These are phyloP conservation scores for Podospora bellae-mahoneyi DNA, from an alignment of 495 filamentous ascomycete species.

Conservation along the genomic window DNA sequence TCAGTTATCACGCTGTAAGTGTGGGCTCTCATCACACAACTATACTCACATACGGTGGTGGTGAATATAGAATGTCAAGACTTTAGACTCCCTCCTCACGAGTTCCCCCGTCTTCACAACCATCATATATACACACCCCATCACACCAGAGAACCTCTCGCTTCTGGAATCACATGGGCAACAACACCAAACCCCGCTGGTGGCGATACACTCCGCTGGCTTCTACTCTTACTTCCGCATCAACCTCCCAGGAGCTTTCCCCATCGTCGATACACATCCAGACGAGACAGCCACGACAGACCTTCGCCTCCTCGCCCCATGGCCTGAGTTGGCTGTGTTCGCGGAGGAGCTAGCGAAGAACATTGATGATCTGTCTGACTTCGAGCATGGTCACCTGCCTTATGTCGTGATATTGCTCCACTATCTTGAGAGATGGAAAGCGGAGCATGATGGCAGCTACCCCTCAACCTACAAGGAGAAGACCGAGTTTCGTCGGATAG, in stretches of 20 bases:
- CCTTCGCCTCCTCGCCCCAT: constrained; percentile 79
- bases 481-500: constrained; percentile 68
- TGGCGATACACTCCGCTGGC: constrained; percentile 81
- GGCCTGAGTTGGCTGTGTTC: constrained; percentile 73
- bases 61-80: constrained; percentile 19
- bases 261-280: constrained; percentile 96
- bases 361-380: constrained; percentile 67
- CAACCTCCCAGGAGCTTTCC: constrained; percentile 70
- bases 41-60: constrained; percentile 19
- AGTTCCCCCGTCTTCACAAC: constrained; percentile 61
- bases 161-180: constrained; percentile 56
- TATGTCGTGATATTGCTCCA: constrained; percentile 81
- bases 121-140: constrained; percentile 71
- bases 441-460: constrained; percentile 60
- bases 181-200: constrained; percentile 64
- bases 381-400: constrained; percentile 90
- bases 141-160: constrained; percentile 55
- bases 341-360: constrained; percentile 58
- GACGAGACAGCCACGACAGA: constrained; percentile 83
- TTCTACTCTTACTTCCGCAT: constrained; percentile 85
- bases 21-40: neutral
- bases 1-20: neutral
- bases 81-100: constrained; percentile 39
- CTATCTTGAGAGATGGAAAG: constrained; percentile 83
- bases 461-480: constrained; percentile 84